Percentiles rank a stretch among this genome's conserved stretches.
phyloP scores from a whole-genome alignment of 495 filamentous ascomycete species.

The Annulohypoxylon bovei region DNA sequence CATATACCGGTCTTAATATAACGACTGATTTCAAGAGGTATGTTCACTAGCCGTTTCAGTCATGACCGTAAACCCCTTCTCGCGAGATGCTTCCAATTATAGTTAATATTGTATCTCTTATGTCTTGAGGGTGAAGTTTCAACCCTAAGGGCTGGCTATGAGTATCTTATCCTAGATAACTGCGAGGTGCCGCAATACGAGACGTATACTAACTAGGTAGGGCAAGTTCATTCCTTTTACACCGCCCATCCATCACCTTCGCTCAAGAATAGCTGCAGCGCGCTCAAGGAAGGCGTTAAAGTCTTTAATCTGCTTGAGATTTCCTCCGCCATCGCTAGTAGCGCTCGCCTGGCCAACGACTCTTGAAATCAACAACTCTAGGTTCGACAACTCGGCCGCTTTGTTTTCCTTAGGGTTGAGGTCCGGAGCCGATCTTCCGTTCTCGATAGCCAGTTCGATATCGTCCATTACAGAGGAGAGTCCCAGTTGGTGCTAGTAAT shows the following conservation, averaged over 20 bases:
- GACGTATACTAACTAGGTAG: background rate
- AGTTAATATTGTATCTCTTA: background rate
- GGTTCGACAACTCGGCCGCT: conserved; percentile 53
- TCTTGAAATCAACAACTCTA: conserved; percentile 60
- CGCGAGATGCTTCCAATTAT: background rate
- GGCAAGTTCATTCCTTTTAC: background rate
- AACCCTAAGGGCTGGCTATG: background rate
- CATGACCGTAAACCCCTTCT: background rate
- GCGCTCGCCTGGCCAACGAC: conserved; percentile 58
- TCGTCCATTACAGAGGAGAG: conserved; percentile 65
- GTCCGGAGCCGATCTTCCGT: conserved; percentile 53
- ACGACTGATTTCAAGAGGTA: background rate
- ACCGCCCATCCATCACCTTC: conserved; percentile 35
- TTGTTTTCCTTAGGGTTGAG: conserved; percentile 51
- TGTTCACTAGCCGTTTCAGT: background rate
- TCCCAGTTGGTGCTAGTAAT: conserved; percentile 53
- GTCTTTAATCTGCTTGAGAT: conserved; percentile 62
- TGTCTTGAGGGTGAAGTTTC: background rate
- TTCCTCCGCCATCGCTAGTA: conserved; percentile 56
- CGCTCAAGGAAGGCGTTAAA: conserved; percentile 68
- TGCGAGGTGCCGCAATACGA: background rate
- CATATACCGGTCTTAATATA: too few relatives aligned
- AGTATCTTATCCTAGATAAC: background rate
- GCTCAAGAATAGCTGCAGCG: conserved; percentile 59
- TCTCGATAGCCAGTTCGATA: conserved; percentile 63